Evolutionary conservation across 257 asterid species (phyloP).

Genomic region (Eustoma russellianum): DNA sequence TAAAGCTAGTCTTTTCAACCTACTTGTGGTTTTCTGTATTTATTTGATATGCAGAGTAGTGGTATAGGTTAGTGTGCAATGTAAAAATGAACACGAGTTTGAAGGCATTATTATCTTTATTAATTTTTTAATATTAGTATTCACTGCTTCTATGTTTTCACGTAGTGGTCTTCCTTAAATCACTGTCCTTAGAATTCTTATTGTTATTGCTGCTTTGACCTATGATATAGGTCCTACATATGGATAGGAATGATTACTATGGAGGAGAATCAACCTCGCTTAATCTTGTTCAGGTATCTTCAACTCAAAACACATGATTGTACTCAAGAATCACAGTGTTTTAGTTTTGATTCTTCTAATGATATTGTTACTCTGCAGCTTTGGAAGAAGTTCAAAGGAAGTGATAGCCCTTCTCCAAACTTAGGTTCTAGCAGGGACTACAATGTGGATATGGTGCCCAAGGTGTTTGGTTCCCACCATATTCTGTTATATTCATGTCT

Average conservation of each 20-base stretch:
- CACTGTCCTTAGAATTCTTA: no score
- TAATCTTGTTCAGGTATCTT: slow-evolving; percentile 26
- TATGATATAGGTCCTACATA: slow-evolving; percentile 22
- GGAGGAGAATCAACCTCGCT: slow-evolving; percentile 34
- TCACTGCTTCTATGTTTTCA: no score
- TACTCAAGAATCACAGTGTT: not conserved
- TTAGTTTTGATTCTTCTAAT: not conserved
- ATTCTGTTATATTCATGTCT: no score
- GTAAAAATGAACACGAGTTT: no score
- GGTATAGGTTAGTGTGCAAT: no score
- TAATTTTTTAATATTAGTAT: no score
- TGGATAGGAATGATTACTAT: slow-evolving; percentile 32
- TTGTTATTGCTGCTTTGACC: not conserved
- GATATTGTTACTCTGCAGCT: slow-evolving; percentile 20
- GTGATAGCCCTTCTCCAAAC: slow-evolving; percentile 69
- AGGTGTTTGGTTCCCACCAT: slow-evolving; percentile 34
- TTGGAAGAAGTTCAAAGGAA: slow-evolving; percentile 85
- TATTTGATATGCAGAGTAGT: no score
- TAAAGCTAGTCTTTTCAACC: no score
- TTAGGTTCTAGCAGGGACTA: slow-evolving; percentile 88
- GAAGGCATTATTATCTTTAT: no score
- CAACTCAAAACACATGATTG: no score
- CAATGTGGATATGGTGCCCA: slow-evolving; percentile 91
- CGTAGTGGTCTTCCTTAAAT: no score
- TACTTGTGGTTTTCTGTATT: no score